Evolutionary conservation across 495 filamentous ascomycete genomes (phyloP).

Genomic region (Podospora pseudopauciseta): DNA sequence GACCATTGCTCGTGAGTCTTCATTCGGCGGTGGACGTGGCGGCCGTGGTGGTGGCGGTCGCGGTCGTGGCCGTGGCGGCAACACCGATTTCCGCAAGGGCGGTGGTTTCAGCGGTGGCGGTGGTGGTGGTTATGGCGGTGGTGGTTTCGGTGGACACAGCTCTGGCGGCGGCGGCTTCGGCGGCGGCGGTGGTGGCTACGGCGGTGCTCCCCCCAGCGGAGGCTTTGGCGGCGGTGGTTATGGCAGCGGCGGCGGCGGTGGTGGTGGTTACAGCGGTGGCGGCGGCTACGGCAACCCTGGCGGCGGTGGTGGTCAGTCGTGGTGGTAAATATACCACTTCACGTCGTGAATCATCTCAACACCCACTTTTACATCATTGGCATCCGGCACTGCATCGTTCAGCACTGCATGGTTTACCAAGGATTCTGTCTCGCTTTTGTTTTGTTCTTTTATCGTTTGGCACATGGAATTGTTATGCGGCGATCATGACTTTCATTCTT

Average conservation of each 20-base stretch:
- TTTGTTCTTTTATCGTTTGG: conserved; percentile 8
- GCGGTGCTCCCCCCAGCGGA: conserved; percentile 39
- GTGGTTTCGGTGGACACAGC: conserved; percentile 42
- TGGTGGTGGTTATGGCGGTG: conserved; percentile 52
- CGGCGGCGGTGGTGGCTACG: conserved; percentile 64
- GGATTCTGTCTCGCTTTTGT: conserved; percentile 12
- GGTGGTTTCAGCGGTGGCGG: conserved; percentile 55
- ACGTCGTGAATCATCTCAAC: conserved; percentile 17
- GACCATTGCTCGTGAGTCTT: conserved; percentile 90
- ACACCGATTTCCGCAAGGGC: conserved; percentile 86
- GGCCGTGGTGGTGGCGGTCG: conserved; percentile 66
- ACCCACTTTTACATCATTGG: conserved; percentile 18
- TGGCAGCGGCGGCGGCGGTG: conserved; percentile 45
- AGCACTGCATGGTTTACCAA: background rate
- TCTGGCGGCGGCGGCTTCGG: conserved; percentile 57
- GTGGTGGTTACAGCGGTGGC: conserved; percentile 32
- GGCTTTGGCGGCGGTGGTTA: conserved; percentile 53
- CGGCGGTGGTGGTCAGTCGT: conserved; percentile 76
- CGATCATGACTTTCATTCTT: conserved; percentile 30
- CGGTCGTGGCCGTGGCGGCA: conserved; percentile 62
- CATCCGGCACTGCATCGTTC: background rate
- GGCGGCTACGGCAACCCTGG: conserved; percentile 68
- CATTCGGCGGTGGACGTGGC: conserved; percentile 70
- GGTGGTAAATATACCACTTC: conserved; percentile 68
- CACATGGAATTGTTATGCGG: conserved; percentile 26